Evolutionary conservation across 2,329 filamentous ascomycete genomes (phyloP).

Genomic region (Talaromyces albobiverticillius): DNA sequence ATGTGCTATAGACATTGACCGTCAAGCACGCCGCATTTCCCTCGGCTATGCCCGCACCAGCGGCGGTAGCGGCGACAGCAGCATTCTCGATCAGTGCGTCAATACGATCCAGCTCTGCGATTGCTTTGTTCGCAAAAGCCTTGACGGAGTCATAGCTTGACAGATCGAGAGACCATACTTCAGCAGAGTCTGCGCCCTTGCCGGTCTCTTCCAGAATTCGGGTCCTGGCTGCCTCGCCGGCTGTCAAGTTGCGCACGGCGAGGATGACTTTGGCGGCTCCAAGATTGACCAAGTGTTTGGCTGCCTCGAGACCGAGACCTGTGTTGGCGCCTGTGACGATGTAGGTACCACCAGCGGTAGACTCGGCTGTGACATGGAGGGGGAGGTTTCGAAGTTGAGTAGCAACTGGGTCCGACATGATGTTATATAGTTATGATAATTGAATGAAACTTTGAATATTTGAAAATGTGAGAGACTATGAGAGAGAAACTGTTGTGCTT

Average conservation of each 20-base stretch:
- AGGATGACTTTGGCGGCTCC: constrained; percentile 46
- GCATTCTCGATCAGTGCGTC: constrained; percentile 20
- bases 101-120: constrained; percentile 15
- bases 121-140: constrained; percentile 13
- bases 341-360: constrained; percentile 26
- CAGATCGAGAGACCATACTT: constrained; percentile 52
- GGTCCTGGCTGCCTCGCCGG: constrained; percentile 40
- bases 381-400: constrained; percentile 10
- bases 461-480: too few relatives aligned
- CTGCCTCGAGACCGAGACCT: constrained; percentile 50
- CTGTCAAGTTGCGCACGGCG: constrained; percentile 43
- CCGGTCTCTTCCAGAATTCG: constrained; percentile 19
- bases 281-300: constrained; percentile 40
- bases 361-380: constrained; percentile 26
- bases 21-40: constrained; percentile 21
- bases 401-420: too few relatives aligned
- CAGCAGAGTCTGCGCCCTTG: constrained; percentile 35
- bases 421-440: too few relatives aligned
- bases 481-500: too few relatives aligned
- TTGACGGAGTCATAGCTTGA: constrained; percentile 20
- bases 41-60: constrained; percentile 17
- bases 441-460: too few relatives aligned
- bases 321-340: constrained; percentile 52
- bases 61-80: constrained; percentile 12
- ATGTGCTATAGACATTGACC: constrained; percentile 28